These are phyloP conservation scores for Crepidotus variabilis DNA, from an alignment of 768 basidiomycete species.

Conservation along the genomic window DNA sequence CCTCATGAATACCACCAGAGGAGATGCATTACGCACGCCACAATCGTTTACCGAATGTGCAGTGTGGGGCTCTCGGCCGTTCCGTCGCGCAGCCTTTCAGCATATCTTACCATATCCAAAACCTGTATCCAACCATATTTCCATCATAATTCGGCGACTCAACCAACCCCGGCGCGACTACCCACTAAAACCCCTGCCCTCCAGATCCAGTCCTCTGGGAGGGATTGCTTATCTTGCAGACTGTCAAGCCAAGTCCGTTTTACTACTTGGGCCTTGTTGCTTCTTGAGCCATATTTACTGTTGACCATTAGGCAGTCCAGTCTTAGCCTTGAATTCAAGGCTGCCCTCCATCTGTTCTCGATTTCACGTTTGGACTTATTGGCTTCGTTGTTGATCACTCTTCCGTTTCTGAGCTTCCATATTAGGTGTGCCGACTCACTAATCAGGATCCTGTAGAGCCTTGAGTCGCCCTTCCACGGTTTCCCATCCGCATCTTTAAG, in stretches of 20 bases:
- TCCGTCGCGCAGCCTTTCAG: not conserved
- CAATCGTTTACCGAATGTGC: not conserved
- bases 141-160: not conserved
- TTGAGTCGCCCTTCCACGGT: not conserved
- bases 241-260: slow-evolving; percentile 10
- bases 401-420: slow-evolving; percentile 7
- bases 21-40: slow-evolving; percentile 7
- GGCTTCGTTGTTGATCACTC: not conserved
- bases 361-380: slow-evolving; percentile 4
- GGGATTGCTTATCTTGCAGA: slow-evolving; percentile 3
- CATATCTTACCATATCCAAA: not conserved
- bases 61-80: slow-evolving; percentile 5
- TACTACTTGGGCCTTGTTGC: slow-evolving; percentile 1
- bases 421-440: slow-evolving; percentile 6
- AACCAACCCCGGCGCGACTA: slow-evolving; percentile 5
- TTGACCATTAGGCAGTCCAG: slow-evolving; percentile 15
- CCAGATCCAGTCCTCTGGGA: slow-evolving; percentile 8
- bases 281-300: slow-evolving; percentile 1
- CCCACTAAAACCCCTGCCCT: slow-evolving; percentile 18
- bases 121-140: slow-evolving; percentile 1
- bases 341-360: slow-evolving; percentile 14
- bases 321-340: slow-evolving; percentile 15
- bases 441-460: not conserved
- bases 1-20: not conserved
- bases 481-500: not conserved